Evolutionary conservation across 192 early-diverging fungal genomes (phyloP), one percentile per base, ranked within the genome.

Genomic region (Mortierella hygrophila): DNA sequence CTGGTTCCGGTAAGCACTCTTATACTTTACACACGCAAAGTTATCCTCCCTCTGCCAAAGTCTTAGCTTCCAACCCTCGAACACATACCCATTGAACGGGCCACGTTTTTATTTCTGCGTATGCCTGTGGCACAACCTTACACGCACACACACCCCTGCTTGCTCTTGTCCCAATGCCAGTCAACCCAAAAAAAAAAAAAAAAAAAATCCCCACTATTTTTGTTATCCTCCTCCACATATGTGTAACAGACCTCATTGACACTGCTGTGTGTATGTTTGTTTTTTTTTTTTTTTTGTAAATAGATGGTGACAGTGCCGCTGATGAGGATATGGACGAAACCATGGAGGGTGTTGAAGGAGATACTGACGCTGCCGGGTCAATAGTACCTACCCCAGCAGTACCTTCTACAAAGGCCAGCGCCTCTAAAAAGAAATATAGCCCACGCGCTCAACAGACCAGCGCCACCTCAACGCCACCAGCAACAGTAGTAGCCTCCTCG

Each of bases 1-100:
- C 78, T 2, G 37, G 70, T 41, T 86, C 84, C 55, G 84, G 84
- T 74, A 80, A 73, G 49, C 47, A 7, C 2, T 60, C 4, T 1
- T 35, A 35, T 35, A 63, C 32, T 42, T 55, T 13, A 3, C 26
- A 21, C 49, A 21, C 18, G 21, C 3, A 52, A 2, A 16, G 3
- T 26, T 26, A 2, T 16, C 0, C 49, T 20, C 16, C 49, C 49
- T 20, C 18, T 21, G 4, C 49, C 18, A 0, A 20, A 52, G 49
- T 20, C 49, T 60, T 21, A 70, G 20, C 68, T 9, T 32, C 6
- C 38, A 8, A 8, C 41, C 23, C 20, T 71, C 21, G 16, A 41
- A 41, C 35, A 70, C 0, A 0, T 40, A 40, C 6, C 38, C 20
- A 18, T 23, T 71, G 70, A 71, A 32, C 41, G 8, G 20, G 18